These are phyloP conservation scores for Daldinia concentrica DNA, from an alignment of 495 filamentous ascomycete species.

Conservation along the genomic window DNA sequence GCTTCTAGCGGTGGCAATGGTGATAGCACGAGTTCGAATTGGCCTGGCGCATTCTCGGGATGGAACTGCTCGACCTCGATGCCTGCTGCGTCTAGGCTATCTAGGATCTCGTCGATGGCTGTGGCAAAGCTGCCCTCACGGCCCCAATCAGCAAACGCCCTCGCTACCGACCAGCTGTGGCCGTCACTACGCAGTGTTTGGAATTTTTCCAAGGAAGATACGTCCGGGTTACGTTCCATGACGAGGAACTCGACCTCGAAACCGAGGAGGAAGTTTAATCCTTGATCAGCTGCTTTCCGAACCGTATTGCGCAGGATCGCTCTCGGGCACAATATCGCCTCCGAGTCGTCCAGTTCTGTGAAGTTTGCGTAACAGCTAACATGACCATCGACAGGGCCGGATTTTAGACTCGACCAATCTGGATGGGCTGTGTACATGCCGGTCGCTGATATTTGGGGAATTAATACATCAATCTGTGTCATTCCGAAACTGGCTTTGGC, in stretches of 20 bases:
- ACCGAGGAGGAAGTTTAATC: constrained; percentile 68
- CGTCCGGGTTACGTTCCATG: constrained; percentile 54
- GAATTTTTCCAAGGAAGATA: constrained; percentile 37
- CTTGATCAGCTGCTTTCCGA: constrained; percentile 56
- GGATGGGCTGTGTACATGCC: constrained; percentile 71
- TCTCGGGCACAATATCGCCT: constrained; percentile 65
- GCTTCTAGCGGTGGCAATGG: constrained; percentile 71
- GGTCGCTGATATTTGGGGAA: constrained; percentile 54
- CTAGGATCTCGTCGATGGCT: constrained; percentile 58
- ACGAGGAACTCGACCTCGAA: constrained; percentile 89
- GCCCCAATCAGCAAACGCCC: constrained; percentile 60
- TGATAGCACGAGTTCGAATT: constrained; percentile 83
- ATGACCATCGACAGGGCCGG: constrained; percentile 61
- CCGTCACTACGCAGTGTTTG: constrained; percentile 50
- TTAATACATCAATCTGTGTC: constrained; percentile 65
- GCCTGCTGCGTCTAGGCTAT: constrained; percentile 73
- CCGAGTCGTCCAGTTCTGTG: constrained; percentile 57
- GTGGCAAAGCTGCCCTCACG: constrained; percentile 40
- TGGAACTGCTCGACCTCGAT: constrained; percentile 81
- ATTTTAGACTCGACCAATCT: constrained; percentile 66
- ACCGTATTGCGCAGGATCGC: constrained; percentile 63
- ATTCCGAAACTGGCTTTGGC: constrained; percentile 64
- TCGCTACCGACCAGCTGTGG: constrained; percentile 71
- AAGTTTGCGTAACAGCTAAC: constrained; percentile 72
- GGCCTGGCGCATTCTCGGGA: constrained; percentile 75